These are phyloP conservation scores for Crithidia sp. DNA, from an alignment of 208 protist genomes.

Conservation along the genomic window DNA sequence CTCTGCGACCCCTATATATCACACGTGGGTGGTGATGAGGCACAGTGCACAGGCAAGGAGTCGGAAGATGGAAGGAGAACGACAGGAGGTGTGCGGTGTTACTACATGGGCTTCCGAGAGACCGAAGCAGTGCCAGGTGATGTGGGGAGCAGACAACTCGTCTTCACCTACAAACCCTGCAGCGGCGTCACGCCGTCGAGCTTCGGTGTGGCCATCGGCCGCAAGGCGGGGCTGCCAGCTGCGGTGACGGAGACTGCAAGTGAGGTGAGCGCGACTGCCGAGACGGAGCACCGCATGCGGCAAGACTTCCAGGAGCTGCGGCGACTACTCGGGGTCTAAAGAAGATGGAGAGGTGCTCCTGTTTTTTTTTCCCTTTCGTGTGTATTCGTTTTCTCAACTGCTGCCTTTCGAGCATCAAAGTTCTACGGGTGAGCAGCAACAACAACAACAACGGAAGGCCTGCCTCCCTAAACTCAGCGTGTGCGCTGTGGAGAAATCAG, in stretches of 20 bases:
- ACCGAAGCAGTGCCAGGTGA: slow-evolving; percentile 6
- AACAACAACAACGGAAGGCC: too few relatives aligned
- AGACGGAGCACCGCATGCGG: slow-evolving; percentile 44
- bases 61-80: background rate
- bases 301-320: slow-evolving; percentile 34
- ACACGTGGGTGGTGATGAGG: background rate
- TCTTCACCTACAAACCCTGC: slow-evolving; percentile 89
- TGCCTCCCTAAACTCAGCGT: too few relatives aligned
- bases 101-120: slow-evolving; percentile 84
- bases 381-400: too few relatives aligned
- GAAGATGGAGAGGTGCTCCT: too few relatives aligned
- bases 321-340: slow-evolving; percentile 5
- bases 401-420: too few relatives aligned
- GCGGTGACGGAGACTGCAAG: slow-evolving; percentile 70
- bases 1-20: slow-evolving; percentile 78
- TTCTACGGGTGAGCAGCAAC: too few relatives aligned
- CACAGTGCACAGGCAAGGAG: background rate
- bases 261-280: slow-evolving; percentile 49
- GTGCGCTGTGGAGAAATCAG: too few relatives aligned
- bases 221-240: slow-evolving; percentile 77
- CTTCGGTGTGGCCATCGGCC: slow-evolving; percentile 92
- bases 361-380: too few relatives aligned
- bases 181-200: slow-evolving; percentile 86
- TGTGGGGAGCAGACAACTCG: slow-evolving; percentile 28
- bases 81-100: slow-evolving; percentile 53